Percentiles rank a stretch among this genome's conserved stretches.
phyloP scores from a whole-genome alignment of 345 rosid genomes.

The Bretschneidera sinensis region DNA sequence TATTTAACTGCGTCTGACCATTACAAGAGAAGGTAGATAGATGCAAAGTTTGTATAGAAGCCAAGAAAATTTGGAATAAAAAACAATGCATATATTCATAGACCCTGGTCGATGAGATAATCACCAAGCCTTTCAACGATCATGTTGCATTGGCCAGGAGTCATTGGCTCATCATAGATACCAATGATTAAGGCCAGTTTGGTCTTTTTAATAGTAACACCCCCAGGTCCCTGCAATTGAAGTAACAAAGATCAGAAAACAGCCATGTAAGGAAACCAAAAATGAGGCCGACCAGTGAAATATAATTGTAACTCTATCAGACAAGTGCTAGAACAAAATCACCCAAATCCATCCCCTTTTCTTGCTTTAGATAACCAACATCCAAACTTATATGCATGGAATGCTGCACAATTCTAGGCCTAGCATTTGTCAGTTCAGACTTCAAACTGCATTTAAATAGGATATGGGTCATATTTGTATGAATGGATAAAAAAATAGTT shows the following conservation, averaged over 20 bases:
- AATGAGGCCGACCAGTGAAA: neutral
- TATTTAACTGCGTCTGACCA: slow-evolving; percentile 18
- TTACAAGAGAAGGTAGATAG: slow-evolving; percentile 7
- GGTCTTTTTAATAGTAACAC: slow-evolving; percentile 78
- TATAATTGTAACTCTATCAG: neutral
- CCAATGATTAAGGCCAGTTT: slow-evolving; percentile 56
- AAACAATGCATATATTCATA: slow-evolving; percentile 24
- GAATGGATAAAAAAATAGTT: neutral
- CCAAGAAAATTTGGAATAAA: slow-evolving; percentile 21
- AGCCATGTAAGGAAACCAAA: neutral
- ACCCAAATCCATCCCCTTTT: neutral
- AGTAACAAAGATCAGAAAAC: neutral
- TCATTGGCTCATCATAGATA: slow-evolving; percentile 71
- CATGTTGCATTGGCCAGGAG: slow-evolving; percentile 90
- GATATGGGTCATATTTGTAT: too few relatives aligned
- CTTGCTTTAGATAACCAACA: neutral
- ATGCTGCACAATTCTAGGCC: neutral
- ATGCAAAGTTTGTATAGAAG: slow-evolving; percentile 14
- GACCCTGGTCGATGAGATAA: slow-evolving; percentile 69
- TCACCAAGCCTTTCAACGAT: slow-evolving; percentile 88
- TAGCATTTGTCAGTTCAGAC: neutral
- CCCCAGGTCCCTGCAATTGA: slow-evolving; percentile 61
- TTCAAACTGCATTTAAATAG: neutral
- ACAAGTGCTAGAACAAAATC: neutral
- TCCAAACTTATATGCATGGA: neutral